phyloP scores from a whole-genome alignment of 768 basidiomycete species.

The Russula lepida region DNA sequence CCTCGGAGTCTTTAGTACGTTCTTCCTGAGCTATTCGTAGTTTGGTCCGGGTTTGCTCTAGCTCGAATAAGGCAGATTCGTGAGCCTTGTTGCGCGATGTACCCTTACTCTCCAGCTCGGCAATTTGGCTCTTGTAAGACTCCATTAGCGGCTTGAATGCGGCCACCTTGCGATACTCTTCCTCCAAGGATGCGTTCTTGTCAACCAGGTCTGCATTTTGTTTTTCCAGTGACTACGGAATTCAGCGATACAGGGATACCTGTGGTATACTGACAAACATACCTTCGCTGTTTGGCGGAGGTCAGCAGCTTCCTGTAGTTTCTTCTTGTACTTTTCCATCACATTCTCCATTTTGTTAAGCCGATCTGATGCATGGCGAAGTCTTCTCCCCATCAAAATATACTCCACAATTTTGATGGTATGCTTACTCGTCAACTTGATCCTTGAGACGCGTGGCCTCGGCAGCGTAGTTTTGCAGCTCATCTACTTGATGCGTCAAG shows the following conservation, averaged over 20 bases:
- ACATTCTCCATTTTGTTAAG: constrained; percentile 93
- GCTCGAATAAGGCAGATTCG: constrained; percentile 62
- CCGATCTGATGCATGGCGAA: constrained; percentile 86
- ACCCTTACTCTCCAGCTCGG: constrained; percentile 66
- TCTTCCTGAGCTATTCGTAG: constrained; percentile 63
- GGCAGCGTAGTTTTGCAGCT: constrained; percentile 69
- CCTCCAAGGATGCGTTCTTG: constrained; percentile 85
- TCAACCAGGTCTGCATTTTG: constrained; percentile 91
- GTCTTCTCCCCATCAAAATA: constrained; percentile 37
- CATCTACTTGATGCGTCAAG: constrained; percentile 70
- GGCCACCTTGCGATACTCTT: constrained; percentile 81
- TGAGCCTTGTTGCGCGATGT: constrained; percentile 60
- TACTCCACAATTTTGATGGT: background rate
- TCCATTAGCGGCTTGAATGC: constrained; percentile 87
- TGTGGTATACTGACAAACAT: constrained; percentile 21
- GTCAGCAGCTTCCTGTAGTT: constrained; percentile 90
- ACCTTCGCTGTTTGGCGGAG: constrained; percentile 82
- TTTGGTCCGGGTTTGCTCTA: constrained; percentile 66
- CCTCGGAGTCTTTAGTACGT: constrained; percentile 70
- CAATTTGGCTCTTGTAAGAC: constrained; percentile 81
- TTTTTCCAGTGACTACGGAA: constrained; percentile 67
- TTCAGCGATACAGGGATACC: background rate
- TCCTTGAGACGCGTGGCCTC: constrained; percentile 79
- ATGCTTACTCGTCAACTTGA: constrained; percentile 83
- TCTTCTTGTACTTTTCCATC: constrained; percentile 98